A percentile compares a stretch with the other conserved stretches of the same genome.
Evolutionary conservation across 2,329 filamentous ascomycete genomes (phyloP).

Genomic region (Verticillium klebahnii): DNA sequence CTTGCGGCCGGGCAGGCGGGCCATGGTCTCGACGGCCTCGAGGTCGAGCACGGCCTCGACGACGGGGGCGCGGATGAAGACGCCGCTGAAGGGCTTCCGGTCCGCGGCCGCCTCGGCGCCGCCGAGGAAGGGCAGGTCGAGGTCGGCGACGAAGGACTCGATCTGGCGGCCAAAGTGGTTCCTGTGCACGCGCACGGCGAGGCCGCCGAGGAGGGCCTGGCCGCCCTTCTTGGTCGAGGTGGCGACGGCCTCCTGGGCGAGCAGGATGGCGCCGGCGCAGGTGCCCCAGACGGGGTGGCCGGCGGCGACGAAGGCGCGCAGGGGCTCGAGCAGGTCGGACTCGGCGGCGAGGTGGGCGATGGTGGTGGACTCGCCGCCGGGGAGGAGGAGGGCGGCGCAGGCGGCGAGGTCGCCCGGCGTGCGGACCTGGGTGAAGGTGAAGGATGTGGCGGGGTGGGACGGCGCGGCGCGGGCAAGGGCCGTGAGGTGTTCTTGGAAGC

Average conservation of each 20-base stretch:
- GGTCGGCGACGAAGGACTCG: conserved; percentile 78
- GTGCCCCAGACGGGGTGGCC: conserved; percentile 91
- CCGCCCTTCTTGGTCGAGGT: conserved; percentile 73
- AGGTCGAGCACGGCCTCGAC: conserved; percentile 70
- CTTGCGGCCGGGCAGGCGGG: conserved; percentile 40
- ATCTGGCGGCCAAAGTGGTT: conserved; percentile 95
- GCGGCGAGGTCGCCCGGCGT: conserved; percentile 63
- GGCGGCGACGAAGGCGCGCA: conserved; percentile 81
- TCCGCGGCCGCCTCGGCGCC: conserved; percentile 8
- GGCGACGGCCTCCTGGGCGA: conserved; percentile 81
- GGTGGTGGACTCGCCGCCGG: conserved; percentile 91
- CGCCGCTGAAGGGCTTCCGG: conserved; percentile 37
- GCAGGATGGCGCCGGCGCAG: conserved; percentile 87
- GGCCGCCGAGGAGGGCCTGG: conserved; percentile 87
- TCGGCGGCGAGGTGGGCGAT: conserved; percentile 84
- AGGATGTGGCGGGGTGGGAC: conserved; percentile 7
- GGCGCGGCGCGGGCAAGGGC: conserved; percentile 65
- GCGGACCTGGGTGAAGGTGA: conserved; percentile 66
- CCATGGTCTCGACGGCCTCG: conserved; percentile 44
- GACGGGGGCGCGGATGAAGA: conserved; percentile 93
- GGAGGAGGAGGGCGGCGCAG: conserved; percentile 84
- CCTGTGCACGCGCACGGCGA: conserved; percentile 84
- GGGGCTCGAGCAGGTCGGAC: conserved; percentile 74
- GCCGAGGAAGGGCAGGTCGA: conserved; percentile 69
- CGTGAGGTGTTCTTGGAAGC: conserved; percentile 82